A percentile compares a stretch with the other conserved stretches of the same genome.
Evolutionary conservation across 2,329 filamentous ascomycete genomes (phyloP).

Genomic region (Cephalotrichum gorgonifer): DNA sequence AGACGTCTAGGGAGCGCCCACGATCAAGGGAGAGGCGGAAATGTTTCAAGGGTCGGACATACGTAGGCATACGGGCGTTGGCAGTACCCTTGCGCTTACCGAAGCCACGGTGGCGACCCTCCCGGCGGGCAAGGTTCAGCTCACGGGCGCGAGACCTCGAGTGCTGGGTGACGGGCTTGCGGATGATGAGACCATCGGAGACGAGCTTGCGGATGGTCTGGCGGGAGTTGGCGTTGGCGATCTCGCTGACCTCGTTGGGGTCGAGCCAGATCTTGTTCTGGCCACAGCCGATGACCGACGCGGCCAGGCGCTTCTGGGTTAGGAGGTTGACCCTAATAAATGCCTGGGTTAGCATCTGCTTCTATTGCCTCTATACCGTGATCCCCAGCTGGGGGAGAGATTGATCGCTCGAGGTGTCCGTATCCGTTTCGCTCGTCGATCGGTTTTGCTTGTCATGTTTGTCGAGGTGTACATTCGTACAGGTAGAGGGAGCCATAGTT

Average conservation of each 20-base stretch:
- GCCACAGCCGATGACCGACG: slow-evolving; percentile 96
- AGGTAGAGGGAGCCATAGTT: no score
- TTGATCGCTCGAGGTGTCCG: background rate
- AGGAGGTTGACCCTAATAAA: slow-evolving; percentile 86
- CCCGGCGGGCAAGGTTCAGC: slow-evolving; percentile 86
- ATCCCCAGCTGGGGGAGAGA: background rate
- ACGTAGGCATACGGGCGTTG: slow-evolving; percentile 98
- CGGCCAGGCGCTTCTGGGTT: slow-evolving; percentile 99
- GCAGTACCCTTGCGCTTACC: slow-evolving; percentile 99
- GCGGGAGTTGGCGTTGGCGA: slow-evolving; percentile 99
- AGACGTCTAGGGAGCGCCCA: background rate
- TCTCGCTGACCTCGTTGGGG: slow-evolving; percentile 98
- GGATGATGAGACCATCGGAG: slow-evolving; percentile 99
- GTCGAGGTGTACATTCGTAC: no score
- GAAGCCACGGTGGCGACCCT: slow-evolving; percentile 96
- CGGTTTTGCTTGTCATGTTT: no score
- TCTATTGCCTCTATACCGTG: background rate
- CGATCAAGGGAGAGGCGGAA: background rate
- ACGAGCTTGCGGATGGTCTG: slow-evolving; percentile 99
- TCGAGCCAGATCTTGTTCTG: slow-evolving; percentile 99
- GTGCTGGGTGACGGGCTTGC: slow-evolving; percentile 99
- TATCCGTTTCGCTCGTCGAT: background rate
- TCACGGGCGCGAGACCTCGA: slow-evolving; percentile 93
- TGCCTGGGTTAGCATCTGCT: slow-evolving; percentile 5
- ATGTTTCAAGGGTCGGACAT: slow-evolving; percentile 29